phyloP scores from a whole-genome alignment of 2,329 filamentous ascomycete genomes.

The Metarhizium album region DNA sequence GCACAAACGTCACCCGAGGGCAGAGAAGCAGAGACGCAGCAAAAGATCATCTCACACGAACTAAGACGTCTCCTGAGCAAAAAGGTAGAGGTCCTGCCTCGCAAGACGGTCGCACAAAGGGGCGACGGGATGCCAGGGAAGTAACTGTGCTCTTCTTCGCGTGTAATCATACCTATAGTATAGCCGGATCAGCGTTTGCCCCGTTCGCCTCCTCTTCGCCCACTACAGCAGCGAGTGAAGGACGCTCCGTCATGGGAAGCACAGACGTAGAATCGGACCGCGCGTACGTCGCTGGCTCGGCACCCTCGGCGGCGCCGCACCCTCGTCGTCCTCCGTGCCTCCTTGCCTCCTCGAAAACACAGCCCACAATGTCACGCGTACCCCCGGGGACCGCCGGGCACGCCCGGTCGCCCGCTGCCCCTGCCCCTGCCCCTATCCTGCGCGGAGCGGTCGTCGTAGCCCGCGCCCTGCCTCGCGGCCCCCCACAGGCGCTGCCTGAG shows the following conservation, averaged over 20 bases:
- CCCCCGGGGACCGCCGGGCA: slow-evolving; percentile 35
- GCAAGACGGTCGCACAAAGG: slow-evolving; percentile 23
- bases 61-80: slow-evolving; percentile 41
- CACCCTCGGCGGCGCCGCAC: no score
- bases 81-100: slow-evolving; percentile 33
- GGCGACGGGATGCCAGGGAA: slow-evolving; percentile 25
- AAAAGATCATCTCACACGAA: slow-evolving; percentile 46
- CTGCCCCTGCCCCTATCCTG: slow-evolving; percentile 28
- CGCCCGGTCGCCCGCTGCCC: slow-evolving; percentile 26
- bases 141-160: slow-evolving; percentile 3
- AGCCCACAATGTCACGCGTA: slow-evolving; percentile 22
- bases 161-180: no score
- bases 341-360: no score
- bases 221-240: not conserved
- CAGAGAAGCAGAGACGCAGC: slow-evolving; percentile 21
- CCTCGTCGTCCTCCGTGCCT: no score
- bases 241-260: no score
- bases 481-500: slow-evolving; percentile 72
- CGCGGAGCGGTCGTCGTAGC: slow-evolving; percentile 37
- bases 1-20: slow-evolving; percentile 16
- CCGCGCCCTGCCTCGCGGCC: slow-evolving; percentile 34
- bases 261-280: no score
- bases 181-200: no score
- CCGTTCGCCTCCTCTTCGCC: no score
- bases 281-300: no score